These are phyloP conservation scores for Diplodia scrobiculata DNA, from an alignment of 2,329 filamentous ascomycete species.

Conservation along the genomic window DNA sequence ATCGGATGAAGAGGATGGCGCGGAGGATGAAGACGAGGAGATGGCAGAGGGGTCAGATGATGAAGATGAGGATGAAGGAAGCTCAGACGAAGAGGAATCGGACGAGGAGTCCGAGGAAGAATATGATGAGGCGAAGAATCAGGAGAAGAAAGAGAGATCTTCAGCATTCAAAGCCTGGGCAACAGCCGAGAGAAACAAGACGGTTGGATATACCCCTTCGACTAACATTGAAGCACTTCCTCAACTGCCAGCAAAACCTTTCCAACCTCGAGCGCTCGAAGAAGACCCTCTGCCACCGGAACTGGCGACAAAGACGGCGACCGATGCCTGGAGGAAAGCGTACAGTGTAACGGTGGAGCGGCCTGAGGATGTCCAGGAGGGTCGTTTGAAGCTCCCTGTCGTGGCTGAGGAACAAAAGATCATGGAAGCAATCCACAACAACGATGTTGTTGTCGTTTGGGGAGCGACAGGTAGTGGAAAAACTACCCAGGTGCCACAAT, in stretches of 20 bases:
- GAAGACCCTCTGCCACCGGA: slow-evolving; percentile 71
- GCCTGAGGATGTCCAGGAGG: slow-evolving; percentile 71
- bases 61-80: slow-evolving; percentile 39
- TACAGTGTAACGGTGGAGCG: slow-evolving; percentile 74
- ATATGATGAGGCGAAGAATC: slow-evolving; percentile 43
- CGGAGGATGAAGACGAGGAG: slow-evolving; percentile 46
- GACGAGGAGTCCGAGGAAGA: slow-evolving; percentile 42
- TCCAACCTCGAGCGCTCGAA: slow-evolving; percentile 68
- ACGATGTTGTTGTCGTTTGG: slow-evolving; percentile 86
- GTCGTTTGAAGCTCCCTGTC: slow-evolving; percentile 78
- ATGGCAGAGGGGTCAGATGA: slow-evolving; percentile 35
- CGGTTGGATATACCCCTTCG: slow-evolving; percentile 67
- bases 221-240: slow-evolving; percentile 36
- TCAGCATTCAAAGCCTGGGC: slow-evolving; percentile 95
- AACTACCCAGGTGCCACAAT: slow-evolving; percentile 95
- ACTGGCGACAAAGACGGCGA: slow-evolving; percentile 59
- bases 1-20: slow-evolving; percentile 34
- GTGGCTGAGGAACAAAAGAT: slow-evolving; percentile 95
- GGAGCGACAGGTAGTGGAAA: slow-evolving; percentile 96
- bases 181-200: slow-evolving; percentile 78
- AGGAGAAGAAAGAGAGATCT: slow-evolving; percentile 49
- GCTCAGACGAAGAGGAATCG: slow-evolving; percentile 32
- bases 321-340: slow-evolving; percentile 67
- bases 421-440: slow-evolving; percentile 95
- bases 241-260: slow-evolving; percentile 54